These are phyloP conservation scores for Aspergillus proliferans DNA, from an alignment of 2,329 filamentous ascomycete genomes.

Conservation along the genomic window DNA sequence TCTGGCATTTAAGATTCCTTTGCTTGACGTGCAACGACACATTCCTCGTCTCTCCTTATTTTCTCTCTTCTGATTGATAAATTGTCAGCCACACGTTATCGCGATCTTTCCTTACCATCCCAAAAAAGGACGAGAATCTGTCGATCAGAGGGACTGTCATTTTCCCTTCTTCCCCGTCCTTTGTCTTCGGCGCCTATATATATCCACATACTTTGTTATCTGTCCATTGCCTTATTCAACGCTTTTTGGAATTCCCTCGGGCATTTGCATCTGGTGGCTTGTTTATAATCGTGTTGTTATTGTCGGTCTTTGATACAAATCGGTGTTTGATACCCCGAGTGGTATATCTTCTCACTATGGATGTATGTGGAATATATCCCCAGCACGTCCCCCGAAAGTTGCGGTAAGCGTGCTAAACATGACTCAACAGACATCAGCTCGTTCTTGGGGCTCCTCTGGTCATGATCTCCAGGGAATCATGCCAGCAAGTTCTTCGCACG, in stretches of 20 bases:
- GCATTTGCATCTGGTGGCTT: background rate
- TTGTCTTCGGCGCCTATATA: no score
- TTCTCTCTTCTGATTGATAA: no score
- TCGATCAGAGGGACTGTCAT: background rate
- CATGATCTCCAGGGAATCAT: conserved; percentile 31
- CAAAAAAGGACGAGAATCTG: background rate
- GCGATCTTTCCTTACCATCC: background rate
- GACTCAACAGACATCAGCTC: background rate
- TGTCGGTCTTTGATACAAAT: no score
- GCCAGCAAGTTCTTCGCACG: conserved; percentile 10
- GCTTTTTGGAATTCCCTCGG: background rate
- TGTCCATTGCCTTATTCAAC: background rate
- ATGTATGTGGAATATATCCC: background rate
- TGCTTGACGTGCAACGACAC: no score
- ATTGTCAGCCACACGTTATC: background rate
- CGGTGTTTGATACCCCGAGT: background rate
- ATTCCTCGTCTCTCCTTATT: no score
- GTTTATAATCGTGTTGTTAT: background rate
- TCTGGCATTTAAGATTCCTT: no score
- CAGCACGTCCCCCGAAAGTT: background rate
- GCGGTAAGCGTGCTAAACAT: background rate
- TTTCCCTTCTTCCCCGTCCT: no score
- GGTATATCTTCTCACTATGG: background rate
- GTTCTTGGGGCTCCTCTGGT: background rate
- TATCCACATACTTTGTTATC: no score